Base-by-base conservation (phyloP, 2,329 filamentous ascomycete species). In the Alternaria sp. region DNA sequence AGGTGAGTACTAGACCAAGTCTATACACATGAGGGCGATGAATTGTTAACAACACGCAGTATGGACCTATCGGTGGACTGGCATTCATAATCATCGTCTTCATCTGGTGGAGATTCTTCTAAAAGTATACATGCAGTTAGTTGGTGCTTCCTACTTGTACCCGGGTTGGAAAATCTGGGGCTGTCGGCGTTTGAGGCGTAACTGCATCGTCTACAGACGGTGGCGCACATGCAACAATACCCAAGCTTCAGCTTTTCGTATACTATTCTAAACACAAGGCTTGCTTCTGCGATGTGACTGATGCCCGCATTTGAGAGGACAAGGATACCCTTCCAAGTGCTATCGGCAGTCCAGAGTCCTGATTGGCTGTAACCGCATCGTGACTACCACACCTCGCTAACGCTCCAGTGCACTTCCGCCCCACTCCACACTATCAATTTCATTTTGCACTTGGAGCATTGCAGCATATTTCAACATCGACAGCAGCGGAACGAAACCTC, bases 21-120 rank as follows among this genome's bases (percentile, higher is more conserved):
- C 5, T 7, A 14, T n/a, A 13, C 3, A 31, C 9, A n/a, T 14
- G 2, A 7, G 10, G 40, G 23, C 37, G 6, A 11, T 44, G 46
- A 26, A 49, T 44, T 44, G 54, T 67, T 72, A 50, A 74, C 63
- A 17, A 26, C 17, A 17, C 6, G 37, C 54, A 88, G 86, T 99
- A 98, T 75, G 95, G 93, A 1, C 95, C 95, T 3, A 88, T 98
- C 79, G 94, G 86, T 28, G 92, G 85, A 3, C 81, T 98, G 57
- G 92, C 85, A 2, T 82, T 97, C 57, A 87, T 98, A 63, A 88
- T 98, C 61, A 77, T 98, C 53, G 77, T 97, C 63, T 93, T 98
- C 79, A 80, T 98, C 62, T 96, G 90, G 85, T 94, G 92, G 90
- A 88, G 93, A 63, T 97, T 98, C 81, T 96, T 97, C 79, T 97